Conservation (phyloP, 116 monocot species). For the Dioscorea cayenensis region DNA sequence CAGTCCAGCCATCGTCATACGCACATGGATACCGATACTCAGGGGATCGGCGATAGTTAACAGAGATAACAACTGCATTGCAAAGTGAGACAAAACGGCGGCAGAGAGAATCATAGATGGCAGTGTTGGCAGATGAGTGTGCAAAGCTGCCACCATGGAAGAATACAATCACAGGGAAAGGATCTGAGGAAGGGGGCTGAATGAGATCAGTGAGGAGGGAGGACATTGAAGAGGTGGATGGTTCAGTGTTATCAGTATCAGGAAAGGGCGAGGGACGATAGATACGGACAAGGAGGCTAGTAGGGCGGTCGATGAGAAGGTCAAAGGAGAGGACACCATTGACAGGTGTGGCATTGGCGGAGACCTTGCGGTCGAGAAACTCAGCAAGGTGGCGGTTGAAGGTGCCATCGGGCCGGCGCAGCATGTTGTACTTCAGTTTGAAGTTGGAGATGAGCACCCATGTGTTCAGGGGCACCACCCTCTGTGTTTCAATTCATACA, state of each 20-base stretch:
- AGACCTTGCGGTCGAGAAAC: slow-evolving; percentile 41
- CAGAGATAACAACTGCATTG: slow-evolving; percentile 44
- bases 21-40: slow-evolving; percentile 48
- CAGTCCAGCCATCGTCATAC: slow-evolving; percentile 39
- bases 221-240: not conserved
- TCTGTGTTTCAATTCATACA: slow-evolving; percentile 13
- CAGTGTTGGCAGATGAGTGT: slow-evolving; percentile 35
- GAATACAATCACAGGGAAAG: slow-evolving; percentile 46
- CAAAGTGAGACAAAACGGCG: slow-evolving; percentile 37
- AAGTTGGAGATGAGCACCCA: slow-evolving; percentile 58
- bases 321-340: slow-evolving; percentile 47
- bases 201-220: slow-evolving; percentile 11
- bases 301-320: slow-evolving; percentile 29
- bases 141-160: slow-evolving; percentile 61
- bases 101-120: slow-evolving; percentile 51
- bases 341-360: slow-evolving; percentile 27
- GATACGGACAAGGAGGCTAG: slow-evolving; percentile 37
- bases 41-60: slow-evolving; percentile 43
- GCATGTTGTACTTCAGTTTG: slow-evolving; percentile 46
- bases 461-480: slow-evolving; percentile 37
- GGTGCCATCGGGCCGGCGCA: slow-evolving; percentile 53
- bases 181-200: not conserved
- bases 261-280: slow-evolving; percentile 23
- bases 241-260: not conserved
- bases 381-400: slow-evolving; percentile 47